Evolutionary conservation across 768 basidiomycete genomes (phyloP), one percentile per base, ranked within the genome.

Genomic region (Macrolepiota albuminosa): DNA sequence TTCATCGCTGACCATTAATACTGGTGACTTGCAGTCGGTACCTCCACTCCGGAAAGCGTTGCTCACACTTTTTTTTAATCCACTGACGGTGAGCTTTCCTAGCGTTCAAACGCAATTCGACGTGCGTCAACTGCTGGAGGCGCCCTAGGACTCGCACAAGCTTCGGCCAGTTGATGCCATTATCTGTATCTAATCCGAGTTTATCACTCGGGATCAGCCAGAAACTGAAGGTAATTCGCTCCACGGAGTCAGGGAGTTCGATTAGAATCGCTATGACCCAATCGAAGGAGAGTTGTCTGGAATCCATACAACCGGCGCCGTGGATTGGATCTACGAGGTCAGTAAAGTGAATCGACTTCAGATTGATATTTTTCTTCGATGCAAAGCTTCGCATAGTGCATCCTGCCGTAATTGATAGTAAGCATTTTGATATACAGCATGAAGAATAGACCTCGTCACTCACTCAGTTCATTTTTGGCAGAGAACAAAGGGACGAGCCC

Each of bases 311-410:
- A 11, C 8, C 10, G 21, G 31, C 14, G 4, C 58, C 31, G 26
- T 64, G 55, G 6, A 8, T 53, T 13, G 63, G 61, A 43, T 64
- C 63, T 9, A 64, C 61, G 6, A 64, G 63, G 36, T 64, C 53
- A 13, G 51, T n/a, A 37, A 64, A 64, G 46, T 62, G 61, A 21
- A 62, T 37, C 3, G 58, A 47, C 13, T 46, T 52, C 2, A 64
- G 21, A 36, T 49, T 48, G 26, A 16, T 36, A 55, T 64, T 64
- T 29, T 54, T 51, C 16, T 36, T 21, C 31, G 59, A 36, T 8
- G 46, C 49, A 14, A 64, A 54, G 11, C 50, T 39, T 26, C n/a
- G 33, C 13, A 5, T 18, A 3, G 14, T 56, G n/a, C 53, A 16
- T n/a, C 39, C 61, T 62, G 10, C 4, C 40, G 45, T 21, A 11